These are phyloP conservation scores for Auricularia auricula-judae DNA, from an alignment of 768 basidiomycete species.

Conservation along the genomic window DNA sequence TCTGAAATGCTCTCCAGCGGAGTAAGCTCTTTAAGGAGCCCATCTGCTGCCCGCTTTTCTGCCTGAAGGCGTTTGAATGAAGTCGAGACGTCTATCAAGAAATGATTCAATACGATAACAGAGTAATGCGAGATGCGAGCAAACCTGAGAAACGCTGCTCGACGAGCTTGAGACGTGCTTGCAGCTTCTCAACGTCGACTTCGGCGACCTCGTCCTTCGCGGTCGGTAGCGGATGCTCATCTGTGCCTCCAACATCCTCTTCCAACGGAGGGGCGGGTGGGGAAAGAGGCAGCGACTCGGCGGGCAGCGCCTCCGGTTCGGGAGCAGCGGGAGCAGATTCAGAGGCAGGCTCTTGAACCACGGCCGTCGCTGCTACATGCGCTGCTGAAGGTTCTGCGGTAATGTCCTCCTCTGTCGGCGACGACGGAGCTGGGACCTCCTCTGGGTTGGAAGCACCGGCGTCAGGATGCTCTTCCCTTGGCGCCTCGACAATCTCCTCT, in stretches of 20 bases:
- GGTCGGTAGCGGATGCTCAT: not conserved
- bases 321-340: too few relatives aligned
- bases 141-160: slow-evolving; percentile 71
- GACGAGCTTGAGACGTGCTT: slow-evolving; percentile 53
- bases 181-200: slow-evolving; percentile 43
- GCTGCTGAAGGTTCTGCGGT: not conserved
- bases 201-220: slow-evolving; percentile 6
- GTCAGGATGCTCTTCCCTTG: not conserved
- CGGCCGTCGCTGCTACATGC: not conserved
- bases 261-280: not conserved
- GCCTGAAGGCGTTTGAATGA: slow-evolving; percentile 69
- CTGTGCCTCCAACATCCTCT: not conserved
- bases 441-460: not conserved
- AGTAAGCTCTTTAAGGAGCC: slow-evolving; percentile 57
- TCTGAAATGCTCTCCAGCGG: slow-evolving; percentile 60
- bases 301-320: not conserved
- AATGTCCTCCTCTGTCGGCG: not conserved
- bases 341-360: not conserved
- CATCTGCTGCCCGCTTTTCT: slow-evolving; percentile 59
- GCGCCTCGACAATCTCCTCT: not conserved
- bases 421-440: not conserved
- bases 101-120: not conserved
- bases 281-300: not conserved
- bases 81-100: slow-evolving; percentile 51
- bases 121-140: slow-evolving; percentile 4